Base-by-base conservation (phyloP, 1,284 basidiomycete species). In the Puccinia brachypodii region DNA sequence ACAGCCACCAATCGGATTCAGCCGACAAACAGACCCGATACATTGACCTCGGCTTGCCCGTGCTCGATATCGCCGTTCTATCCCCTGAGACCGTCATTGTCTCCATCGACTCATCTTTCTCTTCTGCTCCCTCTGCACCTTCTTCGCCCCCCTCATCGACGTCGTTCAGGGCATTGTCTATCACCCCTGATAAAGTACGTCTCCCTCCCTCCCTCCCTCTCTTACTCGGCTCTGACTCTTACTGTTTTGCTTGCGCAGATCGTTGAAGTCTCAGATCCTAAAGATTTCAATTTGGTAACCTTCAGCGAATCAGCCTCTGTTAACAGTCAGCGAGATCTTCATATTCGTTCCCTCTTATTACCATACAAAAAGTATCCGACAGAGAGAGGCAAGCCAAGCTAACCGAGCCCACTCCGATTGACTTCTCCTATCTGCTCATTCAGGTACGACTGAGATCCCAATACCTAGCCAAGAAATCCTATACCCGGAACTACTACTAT, bases 401-500 rank as follows among this genome's bases (percentile, higher is more conserved):
- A n/a, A n/a, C n/a, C n/a, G n/a, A n/a, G n/a, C n/a, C n/a, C n/a
- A 40, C 33, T 68, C 36, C n/a, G 19, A 68, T n/a, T 40, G 53
- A 56, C 25, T 25, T 56, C 19, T 16, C 2, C 4, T 4, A 36
- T 19, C 25, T 56, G 19, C n/a, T n/a, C 22, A 19, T 28, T 62
- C 14, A 81, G 79, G 25, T 42, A 38, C 79, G 53, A 47, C 0
- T 14, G 69, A 44, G 31, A 7, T 14, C 11, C 25, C 71, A 19
- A 53, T 75, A 11, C 71, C 79, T 9, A 66, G 58, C 13, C 40
- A 53, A 36, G 71, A 53, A 28, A 13, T 31, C 8, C 69, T 81
- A 3, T 81, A 81, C 60, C 69, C 69, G 13, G 79, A 81, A 33
- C 62, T 81, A 16, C 44, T 81, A 11, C 60, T 81, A 9, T 81